Evolutionary conservation across 495 filamentous ascomycete species (phyloP).

Genomic region (Parachaetomium inaequale): DNA sequence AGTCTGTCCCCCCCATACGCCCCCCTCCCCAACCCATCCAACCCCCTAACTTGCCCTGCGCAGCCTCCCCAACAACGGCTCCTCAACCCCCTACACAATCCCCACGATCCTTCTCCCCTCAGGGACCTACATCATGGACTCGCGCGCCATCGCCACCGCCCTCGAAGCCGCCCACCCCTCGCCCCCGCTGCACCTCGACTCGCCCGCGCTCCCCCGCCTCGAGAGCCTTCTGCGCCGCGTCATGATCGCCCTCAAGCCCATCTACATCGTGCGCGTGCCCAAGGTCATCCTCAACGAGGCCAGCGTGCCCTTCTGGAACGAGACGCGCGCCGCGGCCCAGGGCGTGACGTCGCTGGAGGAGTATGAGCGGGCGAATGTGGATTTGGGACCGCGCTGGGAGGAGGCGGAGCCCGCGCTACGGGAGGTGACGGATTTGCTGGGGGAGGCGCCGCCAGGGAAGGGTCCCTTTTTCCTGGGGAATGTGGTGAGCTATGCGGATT

Average conservation of each 20-base stretch:
- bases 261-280: slow-evolving; percentile 38
- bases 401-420: slow-evolving; percentile 33
- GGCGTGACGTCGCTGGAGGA: slow-evolving; percentile 47
- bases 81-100: slow-evolving; percentile 44
- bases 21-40: background rate
- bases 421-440: slow-evolving; percentile 46
- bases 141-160: slow-evolving; percentile 45
- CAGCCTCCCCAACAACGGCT: slow-evolving; percentile 33
- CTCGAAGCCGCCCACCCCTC: slow-evolving; percentile 53
- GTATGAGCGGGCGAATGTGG: slow-evolving; percentile 28
- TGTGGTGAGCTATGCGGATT: slow-evolving; percentile 41
- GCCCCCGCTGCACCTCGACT: slow-evolving; percentile 52
- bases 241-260: slow-evolving; percentile 20
- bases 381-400: slow-evolving; percentile 40
- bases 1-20: slow-evolving; percentile 23
- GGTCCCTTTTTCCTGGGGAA: slow-evolving; percentile 49
- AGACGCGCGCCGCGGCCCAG: slow-evolving; percentile 32
- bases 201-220: slow-evolving; percentile 38
- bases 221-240: slow-evolving; percentile 19
- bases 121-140: slow-evolving; percentile 56
- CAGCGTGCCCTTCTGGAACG: slow-evolving; percentile 45
- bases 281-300: slow-evolving; percentile 37
- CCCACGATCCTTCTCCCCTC: slow-evolving; percentile 52
- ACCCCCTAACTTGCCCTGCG: background rate
- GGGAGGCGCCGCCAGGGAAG: slow-evolving; percentile 37